These are phyloP conservation scores for Cryptococcus sp. DNA, from an alignment of 1,284 basidiomycete genomes.

Conservation along the genomic window DNA sequence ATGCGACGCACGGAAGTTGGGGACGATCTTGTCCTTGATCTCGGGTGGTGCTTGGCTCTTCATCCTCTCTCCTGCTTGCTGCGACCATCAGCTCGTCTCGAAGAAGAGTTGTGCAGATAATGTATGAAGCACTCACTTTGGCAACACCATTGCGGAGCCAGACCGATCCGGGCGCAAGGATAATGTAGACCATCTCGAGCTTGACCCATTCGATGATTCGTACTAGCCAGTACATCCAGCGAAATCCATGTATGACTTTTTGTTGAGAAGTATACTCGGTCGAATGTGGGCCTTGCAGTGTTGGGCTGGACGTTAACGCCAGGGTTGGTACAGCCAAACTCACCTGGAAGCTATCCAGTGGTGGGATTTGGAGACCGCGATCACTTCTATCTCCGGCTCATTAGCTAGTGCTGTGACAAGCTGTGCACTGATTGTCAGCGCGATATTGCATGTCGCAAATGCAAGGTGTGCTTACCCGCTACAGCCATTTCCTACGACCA, in stretches of 20 bases:
- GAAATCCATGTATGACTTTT: background rate
- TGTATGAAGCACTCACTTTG: background rate
- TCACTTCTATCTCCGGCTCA: conserved; percentile 19
- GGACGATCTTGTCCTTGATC: conserved; percentile 12
- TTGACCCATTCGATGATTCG: background rate
- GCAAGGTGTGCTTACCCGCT: conserved; percentile 10
- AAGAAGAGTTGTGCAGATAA: background rate
- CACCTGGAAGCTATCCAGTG: conserved; percentile 22
- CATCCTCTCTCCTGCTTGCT: conserved; percentile 7
- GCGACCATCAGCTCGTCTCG: background rate
- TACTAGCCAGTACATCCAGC: background rate
- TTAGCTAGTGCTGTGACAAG: conserved; percentile 17
- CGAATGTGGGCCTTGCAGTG: background rate
- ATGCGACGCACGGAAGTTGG: conserved; percentile 21
- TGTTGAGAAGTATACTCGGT: background rate
- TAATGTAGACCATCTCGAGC: background rate
- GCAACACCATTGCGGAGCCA: background rate
- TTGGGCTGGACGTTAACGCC: background rate
- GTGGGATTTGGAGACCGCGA: conserved; percentile 16
- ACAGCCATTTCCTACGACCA: conserved; percentile 27
- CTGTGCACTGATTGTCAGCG: conserved; percentile 8
- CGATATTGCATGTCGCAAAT: background rate
- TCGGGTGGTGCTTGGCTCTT: conserved; percentile 15
- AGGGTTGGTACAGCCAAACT: conserved; percentile 1
- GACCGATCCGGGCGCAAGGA: background rate